Evolutionary conservation across 108 stramenopile species (phyloP).

Genomic region (Pinguiococcus pyrenoidosus): DNA sequence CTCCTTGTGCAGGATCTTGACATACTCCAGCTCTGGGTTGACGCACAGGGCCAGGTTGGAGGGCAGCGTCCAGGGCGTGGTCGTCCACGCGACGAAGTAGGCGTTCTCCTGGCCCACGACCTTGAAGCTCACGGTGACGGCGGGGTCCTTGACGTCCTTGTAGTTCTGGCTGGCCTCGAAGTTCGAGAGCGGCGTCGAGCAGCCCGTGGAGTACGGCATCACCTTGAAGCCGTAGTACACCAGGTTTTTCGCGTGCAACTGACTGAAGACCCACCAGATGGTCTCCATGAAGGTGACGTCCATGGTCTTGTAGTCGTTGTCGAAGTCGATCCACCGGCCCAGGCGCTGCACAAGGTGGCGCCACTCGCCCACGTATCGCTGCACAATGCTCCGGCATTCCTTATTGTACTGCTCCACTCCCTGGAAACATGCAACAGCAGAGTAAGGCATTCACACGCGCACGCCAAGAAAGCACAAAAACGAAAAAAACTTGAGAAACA

Average conservation of each 20-base stretch:
- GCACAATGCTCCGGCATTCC: conserved; percentile 87
- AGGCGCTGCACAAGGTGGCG: conserved; percentile 78
- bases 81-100: conserved; percentile 43
- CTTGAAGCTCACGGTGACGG: conserved; percentile 92
- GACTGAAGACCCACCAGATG: conserved; percentile 98
- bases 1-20: conserved; percentile 72
- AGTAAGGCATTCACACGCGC: too few relatives aligned
- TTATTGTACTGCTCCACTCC: conserved; percentile 98
- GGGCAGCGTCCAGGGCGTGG: conserved; percentile 48
- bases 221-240: conserved; percentile 97
- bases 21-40: conserved; percentile 74
- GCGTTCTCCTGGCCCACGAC: conserved; percentile 44
- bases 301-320: conserved; percentile 99
- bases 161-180: conserved; percentile 98
- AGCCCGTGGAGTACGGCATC: conserved; percentile 95
- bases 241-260: conserved; percentile 71
- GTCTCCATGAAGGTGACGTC: conserved; percentile 92
- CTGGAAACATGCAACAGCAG: too few relatives aligned
- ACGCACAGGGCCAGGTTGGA: conserved; percentile 82
- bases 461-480: too few relatives aligned
- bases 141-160: conserved; percentile 87
- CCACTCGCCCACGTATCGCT: conserved; percentile 93
- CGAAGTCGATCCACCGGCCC: conserved; percentile 98
- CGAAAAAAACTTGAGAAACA: too few relatives aligned
- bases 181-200: conserved; percentile 89